Base-by-base conservation (phyloP, 805 yeast genomes). In the Candida tammaniensis region DNA sequence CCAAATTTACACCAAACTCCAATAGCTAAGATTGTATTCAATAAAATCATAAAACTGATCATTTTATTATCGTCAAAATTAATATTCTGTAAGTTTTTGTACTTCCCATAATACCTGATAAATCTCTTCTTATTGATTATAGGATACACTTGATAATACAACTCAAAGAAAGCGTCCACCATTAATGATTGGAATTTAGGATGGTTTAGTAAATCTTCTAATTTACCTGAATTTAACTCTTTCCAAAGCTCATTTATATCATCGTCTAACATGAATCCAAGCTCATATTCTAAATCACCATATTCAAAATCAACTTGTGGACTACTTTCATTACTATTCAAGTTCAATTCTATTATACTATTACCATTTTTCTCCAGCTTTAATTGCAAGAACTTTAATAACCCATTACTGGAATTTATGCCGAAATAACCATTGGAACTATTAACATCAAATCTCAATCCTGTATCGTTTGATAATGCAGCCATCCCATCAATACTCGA, bases 361-460 rank as follows among this genome's bases (percentile, higher is more conserved):
- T 46, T 48, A 4, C 50, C 52, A 18, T 46, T 42, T 14, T 47
- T 44, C 13, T 57, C 59, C 9, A 51, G 41, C 9, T 61, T 60
- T 23, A 65, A 52, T 24, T 67, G 63, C 26, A 76, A 46, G 8
- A 74, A 70, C 44, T 78, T 62, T 27, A 81, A 53, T 13, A 77
- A 58, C 6, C 76, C 74, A 2, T 81, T 71, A 39, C 77, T 68
- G 4, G 87, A 78, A 7, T 79, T 82, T 9, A 73, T 70, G 1
- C 88, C 88, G 44, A 76, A 75, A 49, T 76, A 80, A 0, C 87
- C 86, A 18, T 72, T 72, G 27, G 55, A 58, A 5, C 68, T 70
- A 36, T 66, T 61, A 11, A 64, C 56, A 19, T 48, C 48, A 24
- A 48, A 37, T 10, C 35, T 36, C 19, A 48, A 31, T 3, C 52